phyloP scores from a whole-genome alignment of 768 basidiomycete genomes.

The Phlegmacium glaucopus region DNA sequence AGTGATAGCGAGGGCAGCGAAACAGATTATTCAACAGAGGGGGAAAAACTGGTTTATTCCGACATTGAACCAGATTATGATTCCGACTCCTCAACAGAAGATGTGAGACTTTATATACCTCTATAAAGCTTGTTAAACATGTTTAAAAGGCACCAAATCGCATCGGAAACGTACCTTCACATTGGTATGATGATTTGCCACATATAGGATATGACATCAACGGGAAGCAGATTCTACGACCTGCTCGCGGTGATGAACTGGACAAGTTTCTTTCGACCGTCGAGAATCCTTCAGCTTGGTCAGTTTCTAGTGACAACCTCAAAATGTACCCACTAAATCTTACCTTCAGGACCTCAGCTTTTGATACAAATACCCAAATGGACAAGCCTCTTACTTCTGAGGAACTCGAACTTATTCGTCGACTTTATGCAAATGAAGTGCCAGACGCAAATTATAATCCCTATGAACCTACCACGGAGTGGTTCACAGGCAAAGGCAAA shows the following conservation, averaged over 20 bases:
- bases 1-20: conserved; percentile 51
- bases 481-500: conserved; percentile 96
- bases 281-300: conserved; percentile 91
- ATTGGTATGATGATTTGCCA: conserved; percentile 99
- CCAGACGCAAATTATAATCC: conserved; percentile 90
- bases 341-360: conserved; percentile 75
- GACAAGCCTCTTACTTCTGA: conserved; percentile 85
- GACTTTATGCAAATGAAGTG: conserved; percentile 87
- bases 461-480: conserved; percentile 91
- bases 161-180: conserved; percentile 91
- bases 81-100: conserved; percentile 89
- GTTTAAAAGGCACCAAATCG: conserved; percentile 83
- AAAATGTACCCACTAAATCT: background rate
- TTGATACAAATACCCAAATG: conserved; percentile 83
- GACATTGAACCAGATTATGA: conserved; percentile 91
- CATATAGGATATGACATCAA: conserved; percentile 96
- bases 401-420: conserved; percentile 91
- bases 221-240: conserved; percentile 90
- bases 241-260: conserved; percentile 92
- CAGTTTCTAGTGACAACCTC: conserved; percentile 13
- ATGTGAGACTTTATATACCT: conserved; percentile 47
- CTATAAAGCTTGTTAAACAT: conserved; percentile 3
- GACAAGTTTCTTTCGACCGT: conserved; percentile 95
- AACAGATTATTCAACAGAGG: conserved; percentile 31
- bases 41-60: conserved; percentile 65